Conservation (phyloP, 495 filamentous ascomycete species). For the Xylaria venustula region DNA sequence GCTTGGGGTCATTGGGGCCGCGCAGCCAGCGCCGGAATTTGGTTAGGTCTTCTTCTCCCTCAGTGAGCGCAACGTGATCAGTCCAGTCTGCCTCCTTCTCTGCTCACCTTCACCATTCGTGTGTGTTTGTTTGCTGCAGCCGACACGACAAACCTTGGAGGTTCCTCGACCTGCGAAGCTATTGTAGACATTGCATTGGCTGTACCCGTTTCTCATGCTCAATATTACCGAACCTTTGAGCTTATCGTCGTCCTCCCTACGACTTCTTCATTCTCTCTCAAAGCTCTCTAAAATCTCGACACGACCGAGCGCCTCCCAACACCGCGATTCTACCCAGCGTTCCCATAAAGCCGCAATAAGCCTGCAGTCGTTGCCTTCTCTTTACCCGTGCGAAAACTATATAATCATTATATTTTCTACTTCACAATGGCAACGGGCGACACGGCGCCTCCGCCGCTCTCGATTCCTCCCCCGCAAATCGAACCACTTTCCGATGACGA, state of each 20-base stretch:
- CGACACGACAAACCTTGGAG: background rate
- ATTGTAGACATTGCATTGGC: background rate
- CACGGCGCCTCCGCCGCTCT: slow-evolving; percentile 43
- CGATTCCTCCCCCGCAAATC: slow-evolving; percentile 44
- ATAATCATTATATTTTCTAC: background rate
- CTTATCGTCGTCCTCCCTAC: background rate
- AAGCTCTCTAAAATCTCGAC: slow-evolving; percentile 4
- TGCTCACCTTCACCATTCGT: slow-evolving; percentile 6
- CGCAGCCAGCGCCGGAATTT: slow-evolving; percentile 16
- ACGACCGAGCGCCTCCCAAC: background rate
- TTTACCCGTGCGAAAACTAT: background rate
- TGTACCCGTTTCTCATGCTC: slow-evolving; percentile 4
- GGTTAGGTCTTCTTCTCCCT: slow-evolving; percentile 17
- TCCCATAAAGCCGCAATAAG: background rate
- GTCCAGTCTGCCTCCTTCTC: background rate
- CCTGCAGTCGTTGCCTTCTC: background rate
- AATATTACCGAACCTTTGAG: background rate
- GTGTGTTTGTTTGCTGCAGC: background rate
- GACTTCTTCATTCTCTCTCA: background rate
- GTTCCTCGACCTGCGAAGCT: background rate
- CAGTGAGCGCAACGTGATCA: slow-evolving; percentile 8
- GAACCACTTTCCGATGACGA: slow-evolving; percentile 38
- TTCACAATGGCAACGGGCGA: slow-evolving; percentile 46
- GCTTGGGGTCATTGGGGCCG: slow-evolving; percentile 15
- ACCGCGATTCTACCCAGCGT: background rate